A percentile compares a stretch with the other conserved stretches of the same genome.
phyloP scores from a whole-genome alignment of 73 alveolate species.

The Paramecium primaurelia region DNA sequence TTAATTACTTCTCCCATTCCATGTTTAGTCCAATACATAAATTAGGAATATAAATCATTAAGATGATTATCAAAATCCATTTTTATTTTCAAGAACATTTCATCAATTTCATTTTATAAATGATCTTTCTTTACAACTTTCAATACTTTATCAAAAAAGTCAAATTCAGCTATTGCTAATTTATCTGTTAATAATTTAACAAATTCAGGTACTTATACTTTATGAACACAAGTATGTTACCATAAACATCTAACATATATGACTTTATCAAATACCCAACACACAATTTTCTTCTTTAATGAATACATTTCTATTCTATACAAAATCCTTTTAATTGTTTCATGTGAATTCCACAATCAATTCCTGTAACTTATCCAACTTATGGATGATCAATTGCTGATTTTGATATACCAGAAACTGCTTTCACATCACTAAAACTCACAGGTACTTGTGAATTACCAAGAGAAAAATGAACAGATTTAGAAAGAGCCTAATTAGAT shows the following conservation, averaged over 20 bases:
- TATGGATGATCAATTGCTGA: conserved; percentile 6
- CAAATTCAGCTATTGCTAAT: conserved; percentile 17
- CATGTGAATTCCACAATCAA: conserved; percentile 46
- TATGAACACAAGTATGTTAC: conserved; percentile 33
- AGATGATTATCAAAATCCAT: conserved; percentile 50
- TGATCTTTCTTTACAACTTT: conserved; percentile 49
- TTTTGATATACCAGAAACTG: neutral
- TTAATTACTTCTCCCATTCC: conserved; percentile 45
- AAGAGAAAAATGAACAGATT: conserved; percentile 33
- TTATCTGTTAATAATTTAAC: conserved; percentile 7
- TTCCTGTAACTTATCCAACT: conserved; percentile 40
- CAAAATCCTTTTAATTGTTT: conserved; percentile 45
- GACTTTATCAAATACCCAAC: neutral
- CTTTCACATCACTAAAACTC: neutral
- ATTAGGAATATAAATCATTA: conserved; percentile 30
- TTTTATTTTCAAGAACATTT: conserved; percentile 21
- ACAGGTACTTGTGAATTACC: neutral
- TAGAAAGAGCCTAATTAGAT: conserved; percentile 14
- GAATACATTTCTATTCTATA: conserved; percentile 22
- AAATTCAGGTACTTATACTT: conserved; percentile 35
- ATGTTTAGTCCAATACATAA: conserved; percentile 45
- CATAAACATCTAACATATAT: conserved; percentile 3
- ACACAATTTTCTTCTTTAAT: conserved; percentile 19
- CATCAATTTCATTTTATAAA: conserved; percentile 39
- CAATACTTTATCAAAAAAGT: conserved; percentile 3